These are phyloP conservation scores for Syzygium aqueum DNA, from an alignment of 345 rosid genomes.

Conservation along the genomic window DNA sequence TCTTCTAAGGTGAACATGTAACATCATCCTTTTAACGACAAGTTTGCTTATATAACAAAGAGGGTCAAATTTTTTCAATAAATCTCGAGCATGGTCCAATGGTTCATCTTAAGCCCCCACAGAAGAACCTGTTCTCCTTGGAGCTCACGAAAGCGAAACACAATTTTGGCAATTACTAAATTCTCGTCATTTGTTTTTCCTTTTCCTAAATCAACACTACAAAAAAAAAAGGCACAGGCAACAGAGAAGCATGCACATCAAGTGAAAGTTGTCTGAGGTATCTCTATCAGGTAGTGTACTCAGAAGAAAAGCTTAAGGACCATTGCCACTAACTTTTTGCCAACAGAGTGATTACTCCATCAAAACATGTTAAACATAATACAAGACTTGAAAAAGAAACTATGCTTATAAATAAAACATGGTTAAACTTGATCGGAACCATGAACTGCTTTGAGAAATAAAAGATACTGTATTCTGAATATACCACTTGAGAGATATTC, in stretches of 20 bases:
- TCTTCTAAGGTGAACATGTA: background rate
- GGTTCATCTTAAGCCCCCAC: background rate
- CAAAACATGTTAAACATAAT: background rate
- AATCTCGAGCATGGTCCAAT: background rate
- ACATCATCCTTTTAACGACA: background rate
- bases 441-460: background rate
- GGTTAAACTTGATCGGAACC: background rate
- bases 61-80: background rate
- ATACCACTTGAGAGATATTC: background rate
- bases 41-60: background rate
- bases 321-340: background rate
- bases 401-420: background rate
- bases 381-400: background rate
- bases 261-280: background rate
- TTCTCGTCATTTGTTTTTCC: background rate
- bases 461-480: background rate
- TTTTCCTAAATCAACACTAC: background rate
- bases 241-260: background rate
- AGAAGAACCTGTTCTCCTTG: background rate
- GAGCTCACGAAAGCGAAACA: background rate
- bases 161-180: background rate
- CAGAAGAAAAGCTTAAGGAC: background rate
- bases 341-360: background rate
- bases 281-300: background rate
- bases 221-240: background rate